phyloP scores from a whole-genome alignment of 164 flowering plant genomes.

The Buxus sempervirens region DNA sequence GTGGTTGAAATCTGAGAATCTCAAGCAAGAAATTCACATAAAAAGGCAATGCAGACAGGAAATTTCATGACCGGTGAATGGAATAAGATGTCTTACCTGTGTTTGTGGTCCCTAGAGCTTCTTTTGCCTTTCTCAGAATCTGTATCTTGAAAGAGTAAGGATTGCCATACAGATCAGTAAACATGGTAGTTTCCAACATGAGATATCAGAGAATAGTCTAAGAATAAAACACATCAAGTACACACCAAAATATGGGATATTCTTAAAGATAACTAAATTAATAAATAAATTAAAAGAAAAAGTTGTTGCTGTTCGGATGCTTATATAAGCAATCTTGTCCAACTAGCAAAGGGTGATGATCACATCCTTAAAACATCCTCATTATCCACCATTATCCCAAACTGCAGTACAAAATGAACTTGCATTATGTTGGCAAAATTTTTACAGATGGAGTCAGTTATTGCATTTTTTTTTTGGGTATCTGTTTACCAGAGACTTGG shows the following conservation, averaged over 20 bases:
- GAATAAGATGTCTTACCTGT: conserved; percentile 27
- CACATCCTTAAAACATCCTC: neutral
- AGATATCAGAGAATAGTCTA: neutral
- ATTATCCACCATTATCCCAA: too few species aligned
- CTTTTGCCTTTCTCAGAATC: conserved; percentile 21
- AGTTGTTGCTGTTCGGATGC: too few species aligned
- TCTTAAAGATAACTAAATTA: too few species aligned
- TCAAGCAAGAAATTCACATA: neutral
- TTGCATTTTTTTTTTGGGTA: too few species aligned
- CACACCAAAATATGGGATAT: too few species aligned
- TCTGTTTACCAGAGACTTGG: too few species aligned
- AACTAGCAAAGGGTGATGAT: neutral
- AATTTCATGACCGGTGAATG: neutral
- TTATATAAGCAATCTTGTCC: neutral
- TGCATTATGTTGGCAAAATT: too few species aligned
- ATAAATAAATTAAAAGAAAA: neutral
- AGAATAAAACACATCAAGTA: too few species aligned
- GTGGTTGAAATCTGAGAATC: neutral
- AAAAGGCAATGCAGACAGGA: neutral
- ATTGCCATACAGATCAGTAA: neutral
- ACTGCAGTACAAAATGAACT: too few species aligned
- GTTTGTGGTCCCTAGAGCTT: conserved; percentile 20
- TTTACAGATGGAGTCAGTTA: too few species aligned
- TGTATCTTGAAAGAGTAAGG: conserved; percentile 14
- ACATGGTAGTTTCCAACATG: neutral